Evolutionary conservation across 148 eudicot genomes (phyloP), one percentile per base, ranked within the genome.

Genomic region (Nepenthes mirabilis): DNA sequence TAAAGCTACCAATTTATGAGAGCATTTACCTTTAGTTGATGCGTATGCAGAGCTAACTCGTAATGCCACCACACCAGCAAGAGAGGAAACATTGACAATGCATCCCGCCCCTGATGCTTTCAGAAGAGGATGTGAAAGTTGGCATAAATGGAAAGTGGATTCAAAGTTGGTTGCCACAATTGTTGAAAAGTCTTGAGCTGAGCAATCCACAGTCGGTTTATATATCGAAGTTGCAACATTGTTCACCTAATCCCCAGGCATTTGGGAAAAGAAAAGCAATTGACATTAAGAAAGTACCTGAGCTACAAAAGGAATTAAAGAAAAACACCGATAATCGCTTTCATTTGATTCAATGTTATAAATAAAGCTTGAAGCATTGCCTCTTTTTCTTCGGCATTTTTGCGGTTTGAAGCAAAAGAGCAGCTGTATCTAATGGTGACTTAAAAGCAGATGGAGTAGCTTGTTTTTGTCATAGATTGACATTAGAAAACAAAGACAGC

Each of bases 121-220:
- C 11, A 64, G 58, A 35, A 64, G 68, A 43, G 68, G 68, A 45
- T 64, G 68, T 56, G 68, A 53, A 4, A 64, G 60, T 56, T 64
- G 60, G 53, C 52, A 43, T 12, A 64, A 5, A 56, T 64, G 59
- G 33, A 14, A 64, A 43, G 68, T 9, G 1, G 43, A 32, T 56
- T 64, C 68, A 47, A 64, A 40, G 60, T 64, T 64, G 37, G 60
- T 56, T 1, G 33, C 8, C 37, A 64, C 32, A 11, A 64, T 55
- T 1, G 53, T 64, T 34, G 68, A 11, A n/a, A 32, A 64, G 14
- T 56, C 68, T 33, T 56, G 54, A 33, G 59, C 43, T 33, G 68
- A 14, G 54, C 33, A 55, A 33, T 55, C 60, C 2, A 56, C 36
- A 1, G 53, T 56, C 12, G 51, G 53, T 34, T 56, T 64, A 33